These are phyloP conservation scores for Vigna angularis DNA, from an alignment of 306 rosid species.

Conservation along the genomic window DNA sequence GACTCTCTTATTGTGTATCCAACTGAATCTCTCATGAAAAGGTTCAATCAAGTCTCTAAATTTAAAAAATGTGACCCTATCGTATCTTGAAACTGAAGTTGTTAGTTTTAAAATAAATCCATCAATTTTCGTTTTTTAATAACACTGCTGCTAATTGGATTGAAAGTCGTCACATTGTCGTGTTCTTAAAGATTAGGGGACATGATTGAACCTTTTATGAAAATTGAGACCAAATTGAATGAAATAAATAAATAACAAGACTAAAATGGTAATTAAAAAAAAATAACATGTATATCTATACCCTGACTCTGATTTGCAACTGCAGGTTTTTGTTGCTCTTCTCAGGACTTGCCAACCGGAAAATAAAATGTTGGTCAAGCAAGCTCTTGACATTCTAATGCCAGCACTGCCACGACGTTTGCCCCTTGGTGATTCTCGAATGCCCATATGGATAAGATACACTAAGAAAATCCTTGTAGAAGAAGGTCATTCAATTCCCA, in stretches of 20 bases:
- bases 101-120: too few species aligned
- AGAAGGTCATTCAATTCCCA: conserved; percentile 99
- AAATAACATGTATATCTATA: background rate
- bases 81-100: too few species aligned
- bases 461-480: conserved; percentile 96
- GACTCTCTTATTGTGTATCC: conserved; percentile 22
- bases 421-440: conserved; percentile 95
- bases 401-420: conserved; percentile 98
- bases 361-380: conserved; percentile 99
- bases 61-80: too few species aligned
- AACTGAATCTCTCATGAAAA: background rate
- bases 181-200: too few species aligned
- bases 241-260: too few species aligned
- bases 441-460: conserved; percentile 98
- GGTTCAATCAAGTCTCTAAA: too few species aligned
- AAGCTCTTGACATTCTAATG: conserved; percentile 99
- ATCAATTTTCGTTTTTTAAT: too few species aligned
- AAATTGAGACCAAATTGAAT: too few species aligned
- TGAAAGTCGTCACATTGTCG: too few species aligned
- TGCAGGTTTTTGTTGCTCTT: conserved; percentile 99
- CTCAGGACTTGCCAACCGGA: conserved; percentile 99
- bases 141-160: too few species aligned
- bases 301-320: conserved; percentile 42
- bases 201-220: too few species aligned
- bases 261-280: too few species aligned